phyloP scores from a whole-genome alignment of 2,329 filamentous ascomycete genomes.

The Trichophyton simii region DNA sequence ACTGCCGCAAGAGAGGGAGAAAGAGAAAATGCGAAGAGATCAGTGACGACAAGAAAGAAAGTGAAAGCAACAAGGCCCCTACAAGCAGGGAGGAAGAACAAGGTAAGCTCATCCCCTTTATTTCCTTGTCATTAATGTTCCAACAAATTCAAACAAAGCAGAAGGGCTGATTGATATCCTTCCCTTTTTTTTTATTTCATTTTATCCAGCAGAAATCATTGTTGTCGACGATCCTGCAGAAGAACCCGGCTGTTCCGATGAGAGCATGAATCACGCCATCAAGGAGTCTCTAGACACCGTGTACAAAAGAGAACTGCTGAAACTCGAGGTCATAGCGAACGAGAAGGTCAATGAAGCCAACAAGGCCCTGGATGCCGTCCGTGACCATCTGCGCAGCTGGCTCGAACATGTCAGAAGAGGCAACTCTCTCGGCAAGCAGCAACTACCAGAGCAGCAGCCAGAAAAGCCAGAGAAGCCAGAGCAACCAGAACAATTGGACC shows the following conservation, averaged over 20 bases:
- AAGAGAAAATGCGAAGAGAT: slow-evolving; percentile 1
- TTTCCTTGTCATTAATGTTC: not conserved
- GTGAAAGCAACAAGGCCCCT: not conserved
- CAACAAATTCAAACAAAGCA: not conserved
- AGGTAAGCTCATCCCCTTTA: not conserved
- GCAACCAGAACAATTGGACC: too few species aligned
- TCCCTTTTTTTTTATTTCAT: too few species aligned
- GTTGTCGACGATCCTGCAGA: not conserved
- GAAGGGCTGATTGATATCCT: not conserved
- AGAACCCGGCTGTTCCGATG: slow-evolving; percentile 8
- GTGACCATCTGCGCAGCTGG: not conserved
- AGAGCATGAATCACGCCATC: slow-evolving; percentile 16
- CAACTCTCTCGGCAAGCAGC: not conserved
- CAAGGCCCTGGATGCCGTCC: slow-evolving; percentile 12
- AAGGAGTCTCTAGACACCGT: slow-evolving; percentile 35
- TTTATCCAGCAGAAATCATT: not conserved
- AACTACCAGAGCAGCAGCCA: not conserved
- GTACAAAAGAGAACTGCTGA: slow-evolving; percentile 46
- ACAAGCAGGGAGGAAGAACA: not conserved
- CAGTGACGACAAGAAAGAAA: not conserved
- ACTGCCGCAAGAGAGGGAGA: slow-evolving; percentile 10
- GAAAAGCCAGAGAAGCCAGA: too few species aligned
- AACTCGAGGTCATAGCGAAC: slow-evolving; percentile 44
- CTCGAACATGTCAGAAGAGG: not conserved
- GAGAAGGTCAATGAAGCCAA: slow-evolving; percentile 41